Evolutionary conservation across 2,329 filamentous ascomycete genomes (phyloP).

Genomic region (Amylocarpus encephaloides): DNA sequence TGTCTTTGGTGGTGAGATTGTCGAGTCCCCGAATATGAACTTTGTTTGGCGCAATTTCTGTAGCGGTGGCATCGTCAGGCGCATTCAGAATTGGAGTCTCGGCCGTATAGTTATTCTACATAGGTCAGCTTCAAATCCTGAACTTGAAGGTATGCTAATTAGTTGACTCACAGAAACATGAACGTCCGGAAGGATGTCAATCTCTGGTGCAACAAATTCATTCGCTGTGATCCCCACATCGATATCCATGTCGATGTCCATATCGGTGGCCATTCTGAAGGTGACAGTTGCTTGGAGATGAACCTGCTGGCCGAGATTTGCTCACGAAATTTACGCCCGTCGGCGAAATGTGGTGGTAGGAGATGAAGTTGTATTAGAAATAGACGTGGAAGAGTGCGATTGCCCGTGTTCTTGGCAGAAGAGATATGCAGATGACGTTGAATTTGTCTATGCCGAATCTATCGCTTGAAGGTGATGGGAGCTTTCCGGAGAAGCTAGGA

Average conservation of each 20-base stretch:
- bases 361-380: no score
- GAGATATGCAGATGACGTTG: no score
- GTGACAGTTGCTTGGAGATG: neutral
- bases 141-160: neutral
- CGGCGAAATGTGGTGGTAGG: neutral
- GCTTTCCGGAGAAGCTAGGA: no score
- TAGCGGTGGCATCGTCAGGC: slow-evolving; percentile 23
- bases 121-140: slow-evolving; percentile 9
- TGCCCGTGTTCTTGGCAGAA: no score
- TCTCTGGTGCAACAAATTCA: slow-evolving; percentile 17
- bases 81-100: slow-evolving; percentile 18
- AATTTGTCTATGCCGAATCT: no score
- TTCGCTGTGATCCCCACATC: slow-evolving; percentile 50
- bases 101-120: slow-evolving; percentile 16
- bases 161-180: slow-evolving; percentile 6
- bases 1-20: slow-evolving; percentile 70
- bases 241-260: slow-evolving; percentile 75
- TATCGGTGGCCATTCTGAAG: slow-evolving; percentile 34
- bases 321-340: neutral
- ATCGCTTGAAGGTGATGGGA: no score
- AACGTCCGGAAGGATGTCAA: slow-evolving; percentile 18
- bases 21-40: slow-evolving; percentile 76
- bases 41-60: slow-evolving; percentile 23
- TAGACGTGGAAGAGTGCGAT: no score
- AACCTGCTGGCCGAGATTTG: neutral